These are phyloP conservation scores for Dendrobium huoshanense DNA, from an alignment of 106 monocot genomes.

Conservation along the genomic window DNA sequence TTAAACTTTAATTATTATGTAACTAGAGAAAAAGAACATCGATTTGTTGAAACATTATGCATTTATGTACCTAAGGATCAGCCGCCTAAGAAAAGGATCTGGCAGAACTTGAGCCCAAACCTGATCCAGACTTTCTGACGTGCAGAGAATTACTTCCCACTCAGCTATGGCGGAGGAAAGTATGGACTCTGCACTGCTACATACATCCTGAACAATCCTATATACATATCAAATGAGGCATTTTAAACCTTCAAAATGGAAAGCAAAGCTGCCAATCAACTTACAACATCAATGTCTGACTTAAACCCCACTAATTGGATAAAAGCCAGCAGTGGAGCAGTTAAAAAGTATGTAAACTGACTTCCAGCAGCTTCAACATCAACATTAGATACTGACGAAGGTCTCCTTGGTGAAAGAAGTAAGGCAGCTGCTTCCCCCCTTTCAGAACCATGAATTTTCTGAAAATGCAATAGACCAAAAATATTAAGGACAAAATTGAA, in stretches of 20 bases:
- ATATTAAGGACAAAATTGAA: neutral
- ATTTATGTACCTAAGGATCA: conserved; percentile 72
- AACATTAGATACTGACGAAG: conserved; percentile 28
- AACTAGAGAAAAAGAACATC: neutral
- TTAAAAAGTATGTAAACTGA: conserved; percentile 86
- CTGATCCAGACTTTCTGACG: conserved; percentile 49
- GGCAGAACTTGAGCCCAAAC: conserved; percentile 81
- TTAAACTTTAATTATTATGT: neutral
- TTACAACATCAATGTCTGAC: conserved; percentile 52
- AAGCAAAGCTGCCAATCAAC: conserved; percentile 12
- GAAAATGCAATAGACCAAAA: conserved; percentile 12
- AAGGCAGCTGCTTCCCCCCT: conserved; percentile 73
- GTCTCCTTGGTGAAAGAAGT: conserved; percentile 74
- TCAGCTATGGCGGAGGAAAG: conserved; percentile 73
- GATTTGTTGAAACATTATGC: neutral
- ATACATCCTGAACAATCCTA: conserved; percentile 42
- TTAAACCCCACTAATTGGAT: conserved; percentile 61
- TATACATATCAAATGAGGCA: conserved; percentile 13
- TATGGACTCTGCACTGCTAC: conserved; percentile 40
- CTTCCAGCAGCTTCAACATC: conserved; percentile 49
- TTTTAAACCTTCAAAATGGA: neutral
- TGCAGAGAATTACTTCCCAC: conserved; percentile 78
- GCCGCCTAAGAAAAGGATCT: conserved; percentile 82
- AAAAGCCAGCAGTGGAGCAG: conserved; percentile 84
- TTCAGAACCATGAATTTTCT: conserved; percentile 79